Evolutionary conservation across 345 rosid genomes (phyloP).

Genomic region (Camelina neglecta): DNA sequence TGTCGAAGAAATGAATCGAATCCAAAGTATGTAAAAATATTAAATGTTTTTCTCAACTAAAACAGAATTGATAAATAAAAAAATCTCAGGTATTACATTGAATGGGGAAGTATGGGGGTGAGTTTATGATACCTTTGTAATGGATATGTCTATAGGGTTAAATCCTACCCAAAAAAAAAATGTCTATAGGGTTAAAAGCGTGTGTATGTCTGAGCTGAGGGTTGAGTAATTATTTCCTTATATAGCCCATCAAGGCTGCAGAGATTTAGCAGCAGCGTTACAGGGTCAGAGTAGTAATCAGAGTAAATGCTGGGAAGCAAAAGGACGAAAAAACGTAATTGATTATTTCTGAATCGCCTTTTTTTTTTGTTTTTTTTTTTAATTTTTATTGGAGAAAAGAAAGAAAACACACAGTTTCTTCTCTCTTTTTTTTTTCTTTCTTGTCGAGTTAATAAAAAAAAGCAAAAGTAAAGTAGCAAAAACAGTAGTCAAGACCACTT

Average conservation of each 20-base stretch:
- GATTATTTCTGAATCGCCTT: conserved; percentile 25
- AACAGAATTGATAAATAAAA: neutral
- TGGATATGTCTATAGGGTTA: no score
- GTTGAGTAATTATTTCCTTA: neutral
- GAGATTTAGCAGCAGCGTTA: conserved; percentile 44
- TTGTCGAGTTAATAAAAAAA: conserved; percentile 18
- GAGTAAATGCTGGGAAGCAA: conserved; percentile 38
- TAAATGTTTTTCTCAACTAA: neutral
- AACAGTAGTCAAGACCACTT: conserved; percentile 37
- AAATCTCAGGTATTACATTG: neutral
- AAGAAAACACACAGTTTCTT: neutral
- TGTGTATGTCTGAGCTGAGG: conserved; percentile 3
- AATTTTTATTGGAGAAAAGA: neutral
- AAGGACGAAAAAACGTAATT: conserved; percentile 31
- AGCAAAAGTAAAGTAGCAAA: conserved; percentile 41
- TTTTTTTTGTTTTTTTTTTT: neutral
- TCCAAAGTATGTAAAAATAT: neutral
- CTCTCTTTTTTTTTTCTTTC: neutral
- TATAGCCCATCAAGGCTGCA: conserved; percentile 40
- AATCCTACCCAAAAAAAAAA: no score
- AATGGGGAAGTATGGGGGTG: neutral
- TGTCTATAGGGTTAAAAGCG: neutral
- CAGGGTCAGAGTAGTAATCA: conserved; percentile 6
- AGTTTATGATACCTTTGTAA: neutral
- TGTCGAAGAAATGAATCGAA: conserved; percentile 6